Evolutionary conservation across 2,329 filamentous ascomycete species (phyloP).

Genomic region (Dactylonectria estremocensis): DNA sequence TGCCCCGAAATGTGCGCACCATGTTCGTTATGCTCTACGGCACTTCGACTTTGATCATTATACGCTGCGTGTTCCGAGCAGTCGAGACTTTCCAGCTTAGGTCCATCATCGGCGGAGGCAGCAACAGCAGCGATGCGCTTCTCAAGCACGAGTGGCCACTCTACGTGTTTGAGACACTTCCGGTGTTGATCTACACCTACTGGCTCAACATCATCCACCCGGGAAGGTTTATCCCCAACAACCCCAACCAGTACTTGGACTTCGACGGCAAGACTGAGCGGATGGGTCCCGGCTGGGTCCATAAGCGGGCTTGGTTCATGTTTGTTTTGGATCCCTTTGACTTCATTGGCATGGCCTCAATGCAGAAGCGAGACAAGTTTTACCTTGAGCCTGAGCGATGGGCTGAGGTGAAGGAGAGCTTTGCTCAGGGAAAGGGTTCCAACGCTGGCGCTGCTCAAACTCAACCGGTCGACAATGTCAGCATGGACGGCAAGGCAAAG

Average conservation of each 20-base stretch:
- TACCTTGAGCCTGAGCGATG: constrained; percentile 42
- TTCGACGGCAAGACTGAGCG: constrained; percentile 56
- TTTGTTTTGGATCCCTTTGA: constrained; percentile 42
- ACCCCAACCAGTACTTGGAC: constrained; percentile 57
- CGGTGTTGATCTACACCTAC: constrained; percentile 61
- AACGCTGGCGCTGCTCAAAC: constrained; percentile 10
- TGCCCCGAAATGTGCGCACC: constrained; percentile 42
- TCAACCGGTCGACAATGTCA: background rate
- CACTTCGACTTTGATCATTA: constrained; percentile 44
- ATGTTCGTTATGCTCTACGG: constrained; percentile 48
- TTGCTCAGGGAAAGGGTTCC: constrained; percentile 44
- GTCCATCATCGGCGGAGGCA: constrained; percentile 27
- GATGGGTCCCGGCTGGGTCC: constrained; percentile 47
- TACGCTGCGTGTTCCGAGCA: constrained; percentile 46
- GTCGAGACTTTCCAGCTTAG: constrained; percentile 44
- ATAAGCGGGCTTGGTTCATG: constrained; percentile 40
- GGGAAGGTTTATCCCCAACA: constrained; percentile 57
- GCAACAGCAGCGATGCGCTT: constrained; percentile 46
- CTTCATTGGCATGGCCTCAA: constrained; percentile 43
- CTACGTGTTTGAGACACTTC: constrained; percentile 60
- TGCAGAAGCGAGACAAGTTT: constrained; percentile 43
- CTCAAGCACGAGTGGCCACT: constrained; percentile 63
- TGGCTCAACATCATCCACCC: constrained; percentile 62
- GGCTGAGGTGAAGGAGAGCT: constrained; percentile 38
- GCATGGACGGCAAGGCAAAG: background rate